Evolutionary conservation across 2,329 filamentous ascomycete species (phyloP).

Genomic region (Fusarium torulosum): DNA sequence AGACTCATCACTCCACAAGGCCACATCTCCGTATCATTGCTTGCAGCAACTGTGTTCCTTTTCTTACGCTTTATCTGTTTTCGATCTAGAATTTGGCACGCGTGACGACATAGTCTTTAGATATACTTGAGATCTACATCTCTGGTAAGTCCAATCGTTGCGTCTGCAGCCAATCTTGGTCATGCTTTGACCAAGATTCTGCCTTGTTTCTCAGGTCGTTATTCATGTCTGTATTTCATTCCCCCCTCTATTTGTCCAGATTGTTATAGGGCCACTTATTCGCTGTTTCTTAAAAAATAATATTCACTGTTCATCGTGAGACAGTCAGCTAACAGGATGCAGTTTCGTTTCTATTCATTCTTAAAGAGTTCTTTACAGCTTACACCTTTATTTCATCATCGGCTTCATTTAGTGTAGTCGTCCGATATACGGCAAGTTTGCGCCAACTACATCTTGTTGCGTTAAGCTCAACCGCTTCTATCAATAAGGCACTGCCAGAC

Average conservation of each 20-base stretch:
- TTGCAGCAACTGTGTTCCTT: conserved; percentile 33
- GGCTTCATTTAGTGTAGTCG: conserved; percentile 15
- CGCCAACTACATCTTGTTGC: not conserved
- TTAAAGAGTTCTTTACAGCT: conserved; percentile 32
- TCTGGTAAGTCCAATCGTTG: conserved; percentile 39
- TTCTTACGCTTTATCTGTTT: conserved; percentile 43
- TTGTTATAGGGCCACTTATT: conserved; percentile 33
- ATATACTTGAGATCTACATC: conserved; percentile 48
- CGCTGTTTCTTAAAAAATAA: conserved; percentile 19
- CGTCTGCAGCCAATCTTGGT: conserved; percentile 12
- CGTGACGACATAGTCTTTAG: conserved; percentile 47
- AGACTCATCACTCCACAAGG: conserved; percentile 41
- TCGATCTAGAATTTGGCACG: conserved; percentile 49
- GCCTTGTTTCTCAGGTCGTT: conserved; percentile 20
- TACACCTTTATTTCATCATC: conserved; percentile 23
- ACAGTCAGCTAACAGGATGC: conserved; percentile 39
- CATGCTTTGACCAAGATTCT: conserved; percentile 16
- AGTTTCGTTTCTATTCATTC: conserved; percentile 42
- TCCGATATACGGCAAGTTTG: conserved; percentile 19
- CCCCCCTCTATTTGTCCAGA: conserved; percentile 19
- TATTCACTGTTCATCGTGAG: conserved; percentile 33
- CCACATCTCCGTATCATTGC: conserved; percentile 31
- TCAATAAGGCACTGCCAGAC: conserved; percentile 1
- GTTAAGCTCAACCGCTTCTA: not conserved
- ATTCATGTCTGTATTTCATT: conserved; percentile 19